Evolutionary conservation across 2,329 filamentous ascomycete genomes (phyloP), one percentile per base, ranked within the genome.

Genomic region (Paraconiothyrium sp.): DNA sequence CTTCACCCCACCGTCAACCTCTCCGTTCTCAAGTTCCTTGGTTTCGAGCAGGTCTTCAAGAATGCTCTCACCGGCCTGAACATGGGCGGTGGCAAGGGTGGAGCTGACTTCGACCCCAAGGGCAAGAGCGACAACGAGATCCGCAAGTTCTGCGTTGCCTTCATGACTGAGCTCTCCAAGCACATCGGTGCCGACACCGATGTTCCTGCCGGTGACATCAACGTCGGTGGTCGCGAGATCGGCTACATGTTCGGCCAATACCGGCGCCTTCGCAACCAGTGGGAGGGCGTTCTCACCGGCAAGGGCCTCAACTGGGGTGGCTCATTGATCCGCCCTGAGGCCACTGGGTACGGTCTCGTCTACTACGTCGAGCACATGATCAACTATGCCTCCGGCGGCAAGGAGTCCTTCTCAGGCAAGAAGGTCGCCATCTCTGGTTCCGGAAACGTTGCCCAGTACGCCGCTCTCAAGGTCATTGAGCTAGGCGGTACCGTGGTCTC

Each of bases 31-130:
- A 99, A 99, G 86, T 98, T 98, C 85, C 88, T 99, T 78, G 95
- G 94, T 69, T 98, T 98, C 76, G 95, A 99, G 89, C 95, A 98
- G 85, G 96, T 94, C 84, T 98, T 98, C 88, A 98, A 98, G 89
- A 98, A 98, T 92, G 95, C 95, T 71, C 85, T 98, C 72, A 98
- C 95, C 65, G 95, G 95, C 77, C 84, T 96, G 76, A 92, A 88
- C 84, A 97, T 99, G 89, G 95, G 95, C 69, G 95, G 95, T 84
- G 95, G 92, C 77, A 98, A 98, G 86, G 95, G 95, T 83, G 95
- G 95, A 76, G 90, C 94, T 80, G 95, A 98, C 86, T 98, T 99
- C 81, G 93, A 98, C 83, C 95, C 95, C 81, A 99, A 98, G 89
- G 94, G 93, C 85, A 98, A 97, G 88, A 92, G 90, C 59, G 94